A percentile compares a stretch with the other conserved stretches of the same genome.
Conservation (phyloP, 306 rosid genomes). For the Citrullus colocynthis region DNA sequence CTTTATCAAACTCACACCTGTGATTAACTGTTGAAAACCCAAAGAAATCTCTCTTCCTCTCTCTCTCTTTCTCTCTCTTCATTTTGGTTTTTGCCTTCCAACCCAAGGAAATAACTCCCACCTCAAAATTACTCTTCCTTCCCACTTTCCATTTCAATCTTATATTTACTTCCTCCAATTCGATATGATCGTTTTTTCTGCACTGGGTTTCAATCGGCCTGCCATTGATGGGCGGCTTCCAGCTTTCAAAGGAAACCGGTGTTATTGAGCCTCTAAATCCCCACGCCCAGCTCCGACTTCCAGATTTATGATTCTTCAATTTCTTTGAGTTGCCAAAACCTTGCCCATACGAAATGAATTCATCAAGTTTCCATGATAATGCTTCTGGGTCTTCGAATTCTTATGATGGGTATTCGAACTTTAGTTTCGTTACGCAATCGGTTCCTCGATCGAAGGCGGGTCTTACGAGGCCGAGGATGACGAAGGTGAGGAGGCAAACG, state of each 20-base stretch:
- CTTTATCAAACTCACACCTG: not conserved
- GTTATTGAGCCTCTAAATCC: not conserved
- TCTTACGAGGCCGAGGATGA: slow-evolving; percentile 44
- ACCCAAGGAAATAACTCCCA: not conserved
- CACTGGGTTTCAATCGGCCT: slow-evolving; percentile 3
- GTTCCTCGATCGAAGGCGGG: slow-evolving; percentile 32
- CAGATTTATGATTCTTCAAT: not conserved
- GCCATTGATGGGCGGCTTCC: not conserved
- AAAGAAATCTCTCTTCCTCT: not conserved
- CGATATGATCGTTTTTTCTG: not conserved
- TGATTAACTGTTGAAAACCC: not conserved
- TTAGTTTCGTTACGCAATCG: slow-evolving; percentile 33
- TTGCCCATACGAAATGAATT: slow-evolving; percentile 32
- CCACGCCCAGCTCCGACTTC: not conserved
- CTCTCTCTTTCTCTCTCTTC: not conserved
- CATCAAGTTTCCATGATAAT: slow-evolving; percentile 26
- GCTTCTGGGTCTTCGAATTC: slow-evolving; percentile 33
- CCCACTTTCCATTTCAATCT: slow-evolving; percentile 7
- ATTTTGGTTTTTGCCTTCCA: not conserved
- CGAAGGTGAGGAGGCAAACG: slow-evolving; percentile 44
- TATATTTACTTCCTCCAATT: not conserved
- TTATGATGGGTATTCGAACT: slow-evolving; percentile 9
- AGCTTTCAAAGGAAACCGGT: not conserved
- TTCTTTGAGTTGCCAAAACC: not conserved
- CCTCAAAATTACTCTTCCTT: not conserved